A percentile compares a stretch with the other conserved stretches of the same genome.
phyloP scores from a whole-genome alignment of 2,329 filamentous ascomycete genomes.

The Exophiala lecanii-corni region DNA sequence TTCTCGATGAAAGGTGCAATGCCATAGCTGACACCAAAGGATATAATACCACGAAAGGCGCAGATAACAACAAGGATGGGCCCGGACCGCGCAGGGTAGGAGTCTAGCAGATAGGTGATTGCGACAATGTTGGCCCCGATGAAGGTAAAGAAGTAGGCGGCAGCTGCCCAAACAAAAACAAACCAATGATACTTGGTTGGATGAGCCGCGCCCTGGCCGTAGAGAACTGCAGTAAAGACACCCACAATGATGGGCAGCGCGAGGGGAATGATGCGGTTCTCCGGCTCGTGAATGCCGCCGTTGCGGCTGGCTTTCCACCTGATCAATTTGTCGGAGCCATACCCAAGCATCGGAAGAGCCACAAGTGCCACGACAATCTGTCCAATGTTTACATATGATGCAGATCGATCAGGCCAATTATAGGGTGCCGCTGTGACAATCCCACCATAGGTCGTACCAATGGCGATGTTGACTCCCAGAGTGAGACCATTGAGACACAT shows the following conservation, averaged over 20 bases:
- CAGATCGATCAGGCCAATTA: constrained; percentile 34
- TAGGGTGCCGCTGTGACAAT: constrained; percentile 36
- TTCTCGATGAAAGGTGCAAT: constrained; percentile 28
- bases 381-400: constrained; percentile 37
- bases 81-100: constrained; percentile 40
- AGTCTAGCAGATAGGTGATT: constrained; percentile 43
- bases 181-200: constrained; percentile 1
- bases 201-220: background rate
- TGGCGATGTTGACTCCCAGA: constrained; percentile 41
- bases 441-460: constrained; percentile 39
- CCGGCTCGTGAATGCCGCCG: constrained; percentile 1
- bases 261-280: background rate
- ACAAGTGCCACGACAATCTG: constrained; percentile 38
- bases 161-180: background rate
- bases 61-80: constrained; percentile 45
- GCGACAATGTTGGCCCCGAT: constrained; percentile 39
- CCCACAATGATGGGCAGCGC: background rate
- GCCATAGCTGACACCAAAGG: constrained; percentile 41
- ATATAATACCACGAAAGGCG: constrained; percentile 43
- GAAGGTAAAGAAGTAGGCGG: constrained; percentile 31
- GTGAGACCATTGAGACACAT: constrained; percentile 38
- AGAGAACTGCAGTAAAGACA: constrained; percentile 1
- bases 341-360: constrained; percentile 37
- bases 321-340: constrained; percentile 37
- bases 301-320: constrained; percentile 34